These are phyloP conservation scores for Euphrasia arctica DNA, from an alignment of 305 asterid genomes.

Conservation along the genomic window DNA sequence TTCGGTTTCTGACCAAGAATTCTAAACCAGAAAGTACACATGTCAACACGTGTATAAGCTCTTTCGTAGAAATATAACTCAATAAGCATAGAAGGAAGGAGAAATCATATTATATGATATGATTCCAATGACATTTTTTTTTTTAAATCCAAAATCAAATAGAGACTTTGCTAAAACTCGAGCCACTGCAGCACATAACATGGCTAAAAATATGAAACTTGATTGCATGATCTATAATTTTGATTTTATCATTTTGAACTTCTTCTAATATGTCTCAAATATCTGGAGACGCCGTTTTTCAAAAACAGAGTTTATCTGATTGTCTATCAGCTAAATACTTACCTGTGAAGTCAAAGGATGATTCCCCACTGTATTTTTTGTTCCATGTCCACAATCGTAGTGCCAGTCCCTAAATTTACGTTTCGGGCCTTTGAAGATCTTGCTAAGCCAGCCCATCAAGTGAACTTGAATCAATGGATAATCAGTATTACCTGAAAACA, in stretches of 20 bases:
- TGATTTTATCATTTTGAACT: not conserved
- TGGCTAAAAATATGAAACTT: not conserved
- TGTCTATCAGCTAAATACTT: constrained; percentile 10
- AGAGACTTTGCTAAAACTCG: not conserved
- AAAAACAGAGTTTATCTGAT: not conserved
- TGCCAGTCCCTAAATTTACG: constrained; percentile 68
- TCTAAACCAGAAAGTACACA: constrained; percentile 38
- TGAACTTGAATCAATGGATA: constrained; percentile 32
- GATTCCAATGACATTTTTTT: not conserved
- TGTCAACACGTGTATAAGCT: constrained; percentile 5
- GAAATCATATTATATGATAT: constrained; percentile 2
- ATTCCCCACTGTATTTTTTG: constrained; percentile 44
- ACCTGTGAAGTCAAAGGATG: constrained; percentile 69
- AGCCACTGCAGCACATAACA: not conserved
- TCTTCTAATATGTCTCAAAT: not conserved
- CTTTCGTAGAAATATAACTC: constrained; percentile 13
- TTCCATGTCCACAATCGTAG: constrained; percentile 54
- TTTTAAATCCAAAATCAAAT: not conserved
- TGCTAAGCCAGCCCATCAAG: constrained; percentile 90
- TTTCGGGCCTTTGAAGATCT: constrained; percentile 71
- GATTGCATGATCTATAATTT: not conserved
- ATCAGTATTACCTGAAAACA: constrained; percentile 13
- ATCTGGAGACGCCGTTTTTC: not conserved
- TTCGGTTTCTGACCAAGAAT: constrained; percentile 62
- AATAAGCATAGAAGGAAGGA: not conserved